phyloP scores from a whole-genome alignment of 2,329 filamentous ascomycete genomes.

The Sclerotinia glacialis region DNA sequence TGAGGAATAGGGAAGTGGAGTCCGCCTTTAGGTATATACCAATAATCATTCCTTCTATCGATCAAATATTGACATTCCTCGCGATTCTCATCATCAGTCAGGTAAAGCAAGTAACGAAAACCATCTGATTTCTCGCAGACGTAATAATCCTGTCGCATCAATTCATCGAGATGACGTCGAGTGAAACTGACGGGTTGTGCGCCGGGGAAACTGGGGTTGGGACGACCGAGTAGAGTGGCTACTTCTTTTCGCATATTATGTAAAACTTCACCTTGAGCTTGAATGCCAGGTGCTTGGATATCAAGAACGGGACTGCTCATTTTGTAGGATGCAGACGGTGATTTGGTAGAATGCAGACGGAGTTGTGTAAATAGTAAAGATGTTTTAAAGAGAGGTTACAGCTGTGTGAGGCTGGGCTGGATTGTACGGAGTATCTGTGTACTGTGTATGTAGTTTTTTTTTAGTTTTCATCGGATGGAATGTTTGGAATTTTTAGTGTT shows the following conservation, averaged over 20 bases:
- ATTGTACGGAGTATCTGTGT: too few species aligned
- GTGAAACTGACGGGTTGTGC: constrained; percentile 95
- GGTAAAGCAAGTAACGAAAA: constrained; percentile 90
- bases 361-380: background rate
- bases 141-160: constrained; percentile 84
- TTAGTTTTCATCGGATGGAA: background rate
- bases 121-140: constrained; percentile 98
- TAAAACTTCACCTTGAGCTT: constrained; percentile 60
- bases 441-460: too few species aligned
- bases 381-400: background rate
- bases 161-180: constrained; percentile 75
- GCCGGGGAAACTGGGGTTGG: constrained; percentile 71
- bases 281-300: constrained; percentile 62
- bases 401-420: background rate
- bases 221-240: constrained; percentile 68
- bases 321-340: background rate
- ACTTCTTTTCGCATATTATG: constrained; percentile 68
- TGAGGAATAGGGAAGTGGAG: constrained; percentile 78
- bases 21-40: constrained; percentile 66
- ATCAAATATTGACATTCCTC: constrained; percentile 83
- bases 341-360: too few species aligned
- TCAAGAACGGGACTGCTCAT: constrained; percentile 30
- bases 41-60: constrained; percentile 97
- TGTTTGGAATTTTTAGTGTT: constrained; percentile 15
- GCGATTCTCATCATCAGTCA: constrained; percentile 62